Conservation (phyloP, 1,284 basidiomycete genomes). For the Irpex lacteus region DNA sequence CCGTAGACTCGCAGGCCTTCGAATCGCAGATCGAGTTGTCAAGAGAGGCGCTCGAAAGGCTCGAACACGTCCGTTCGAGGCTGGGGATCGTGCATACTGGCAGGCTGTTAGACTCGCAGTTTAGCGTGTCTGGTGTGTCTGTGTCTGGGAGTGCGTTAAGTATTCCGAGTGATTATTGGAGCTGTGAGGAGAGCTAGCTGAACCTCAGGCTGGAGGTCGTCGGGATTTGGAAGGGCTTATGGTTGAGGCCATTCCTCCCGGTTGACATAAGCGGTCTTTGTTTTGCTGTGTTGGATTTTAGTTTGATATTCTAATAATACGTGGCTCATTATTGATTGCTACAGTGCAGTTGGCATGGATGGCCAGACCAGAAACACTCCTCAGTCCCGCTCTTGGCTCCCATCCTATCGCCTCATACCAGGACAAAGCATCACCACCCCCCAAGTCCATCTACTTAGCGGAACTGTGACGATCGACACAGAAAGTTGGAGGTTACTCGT, state of each 20-base stretch:
- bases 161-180: slow-evolving; percentile 5
- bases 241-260: no score
- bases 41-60: neutral
- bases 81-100: no score
- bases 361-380: no score
- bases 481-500: no score
- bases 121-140: slow-evolving; percentile 5
- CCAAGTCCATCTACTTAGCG: no score
- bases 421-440: no score
- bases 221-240: no score
- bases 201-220: neutral
- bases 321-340: neutral
- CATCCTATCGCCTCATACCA: no score
- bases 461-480: no score
- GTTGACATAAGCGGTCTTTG: neutral
- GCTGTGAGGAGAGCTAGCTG: neutral
- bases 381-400: no score
- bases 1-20: neutral
- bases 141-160: slow-evolving; percentile 6
- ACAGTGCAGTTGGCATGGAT: neutral
- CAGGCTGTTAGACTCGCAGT: neutral
- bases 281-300: neutral
- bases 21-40: neutral
- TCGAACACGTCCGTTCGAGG: neutral
- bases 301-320: no score